Evolutionary conservation across 2,329 filamentous ascomycete genomes (phyloP).

Genomic region (Verticillium nonalfalfae): DNA sequence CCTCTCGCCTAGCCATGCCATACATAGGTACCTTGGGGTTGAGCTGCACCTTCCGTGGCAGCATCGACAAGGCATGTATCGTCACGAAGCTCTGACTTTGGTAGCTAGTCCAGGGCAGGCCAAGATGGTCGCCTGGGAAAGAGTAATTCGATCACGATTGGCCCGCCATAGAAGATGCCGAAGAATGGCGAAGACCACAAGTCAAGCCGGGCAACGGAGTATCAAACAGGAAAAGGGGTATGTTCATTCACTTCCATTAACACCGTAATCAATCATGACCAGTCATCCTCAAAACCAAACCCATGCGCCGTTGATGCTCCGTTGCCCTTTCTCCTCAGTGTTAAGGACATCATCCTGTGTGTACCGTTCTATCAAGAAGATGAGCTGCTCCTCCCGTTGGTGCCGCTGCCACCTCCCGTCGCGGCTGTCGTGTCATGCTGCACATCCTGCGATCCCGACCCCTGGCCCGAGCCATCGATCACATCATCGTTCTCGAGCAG

Average conservation of each 20-base stretch:
- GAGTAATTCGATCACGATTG: too few relatives aligned
- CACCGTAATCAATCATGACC: neutral
- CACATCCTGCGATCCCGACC: conserved; percentile 5
- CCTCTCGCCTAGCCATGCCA: neutral
- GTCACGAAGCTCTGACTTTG: too few relatives aligned
- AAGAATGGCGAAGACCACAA: too few relatives aligned
- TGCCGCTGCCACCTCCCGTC: conserved; percentile 7
- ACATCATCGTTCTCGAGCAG: conserved; percentile 4
- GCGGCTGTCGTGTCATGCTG: conserved; percentile 9
- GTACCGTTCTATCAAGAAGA: conserved; percentile 6
- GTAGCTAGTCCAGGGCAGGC: too few relatives aligned
- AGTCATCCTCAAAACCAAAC: neutral
- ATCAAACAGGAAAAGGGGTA: neutral
- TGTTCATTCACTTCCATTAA: neutral
- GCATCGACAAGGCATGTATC: neutral
- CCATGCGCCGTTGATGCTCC: neutral
- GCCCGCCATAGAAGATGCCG: too few relatives aligned
- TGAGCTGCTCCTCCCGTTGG: conserved; percentile 6
- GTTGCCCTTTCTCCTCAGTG: neutral
- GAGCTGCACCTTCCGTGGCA: neutral
- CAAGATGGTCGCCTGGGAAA: too few relatives aligned
- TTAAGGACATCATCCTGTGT: neutral
- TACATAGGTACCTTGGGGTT: neutral
- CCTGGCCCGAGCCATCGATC: neutral
- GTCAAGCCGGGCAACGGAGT: neutral